These are phyloP conservation scores for Hypoxylon sp. DNA, from an alignment of 2,329 filamentous ascomycete genomes.

Conservation along the genomic window DNA sequence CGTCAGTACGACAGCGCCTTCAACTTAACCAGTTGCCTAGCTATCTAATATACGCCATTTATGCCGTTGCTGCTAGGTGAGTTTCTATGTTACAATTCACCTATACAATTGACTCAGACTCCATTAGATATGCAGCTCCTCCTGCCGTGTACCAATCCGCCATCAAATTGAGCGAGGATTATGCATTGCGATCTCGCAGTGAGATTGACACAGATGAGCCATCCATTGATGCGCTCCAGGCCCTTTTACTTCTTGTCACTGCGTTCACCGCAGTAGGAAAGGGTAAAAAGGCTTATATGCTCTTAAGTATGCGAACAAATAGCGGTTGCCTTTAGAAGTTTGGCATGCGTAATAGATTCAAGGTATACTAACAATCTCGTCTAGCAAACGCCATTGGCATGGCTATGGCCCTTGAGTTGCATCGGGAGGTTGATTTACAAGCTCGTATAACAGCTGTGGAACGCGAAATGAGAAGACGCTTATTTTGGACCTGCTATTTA, in stretches of 20 bases:
- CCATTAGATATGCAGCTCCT: constrained; percentile 76
- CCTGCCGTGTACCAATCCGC: constrained; percentile 77
- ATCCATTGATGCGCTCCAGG: constrained; percentile 82
- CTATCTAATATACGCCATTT: constrained; percentile 70
- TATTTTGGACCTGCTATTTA: constrained; percentile 92
- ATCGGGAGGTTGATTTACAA: constrained; percentile 79
- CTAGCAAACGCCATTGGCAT: constrained; percentile 83
- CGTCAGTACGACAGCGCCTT: constrained; percentile 78
- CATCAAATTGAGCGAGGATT: constrained; percentile 78
- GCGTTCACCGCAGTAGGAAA: constrained; percentile 83
- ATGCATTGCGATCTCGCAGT: constrained; percentile 76
- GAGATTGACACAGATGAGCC: constrained; percentile 86
- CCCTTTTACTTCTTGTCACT: constrained; percentile 80
- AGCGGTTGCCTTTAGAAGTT: neutral
- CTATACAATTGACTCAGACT: constrained; percentile 42
- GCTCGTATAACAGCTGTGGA: constrained; percentile 76
- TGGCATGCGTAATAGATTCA: neutral
- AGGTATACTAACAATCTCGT: constrained; percentile 53
- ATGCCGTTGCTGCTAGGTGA: constrained; percentile 74
- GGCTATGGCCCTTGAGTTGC: constrained; percentile 84
- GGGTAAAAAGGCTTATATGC: constrained; percentile 89
- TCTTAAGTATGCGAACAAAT: constrained; percentile 71
- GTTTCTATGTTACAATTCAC: constrained; percentile 36
- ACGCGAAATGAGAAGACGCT: constrained; percentile 80
- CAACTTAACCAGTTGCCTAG: constrained; percentile 75